phyloP scores from a whole-genome alignment of 768 basidiomycete genomes.

The Lentinula sp. region DNA sequence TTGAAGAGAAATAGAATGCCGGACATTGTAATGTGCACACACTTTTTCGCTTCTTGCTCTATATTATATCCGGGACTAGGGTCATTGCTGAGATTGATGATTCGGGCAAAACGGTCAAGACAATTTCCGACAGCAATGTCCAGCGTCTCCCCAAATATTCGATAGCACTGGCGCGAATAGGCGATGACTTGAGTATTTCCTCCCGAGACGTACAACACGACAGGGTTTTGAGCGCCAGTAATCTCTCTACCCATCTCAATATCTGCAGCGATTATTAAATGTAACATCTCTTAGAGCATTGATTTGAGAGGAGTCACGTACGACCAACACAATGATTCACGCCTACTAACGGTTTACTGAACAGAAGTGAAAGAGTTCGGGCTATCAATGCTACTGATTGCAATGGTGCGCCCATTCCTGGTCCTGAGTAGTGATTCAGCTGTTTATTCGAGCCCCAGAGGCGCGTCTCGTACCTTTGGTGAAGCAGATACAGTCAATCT shows the following conservation, averaged over 20 bases:
- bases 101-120: constrained; percentile 92
- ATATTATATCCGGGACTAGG: constrained; percentile 97
- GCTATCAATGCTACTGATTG: constrained; percentile 95
- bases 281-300: not conserved
- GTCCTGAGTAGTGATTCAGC: constrained; percentile 46
- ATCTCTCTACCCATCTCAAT: constrained; percentile 98
- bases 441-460: not conserved
- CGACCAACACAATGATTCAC: constrained; percentile 99
- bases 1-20: not conserved
- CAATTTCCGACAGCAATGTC: constrained; percentile 99
- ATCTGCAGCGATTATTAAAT: constrained; percentile 42
- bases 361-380: constrained; percentile 81
- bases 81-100: constrained; percentile 91
- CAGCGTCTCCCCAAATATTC: constrained; percentile 97
- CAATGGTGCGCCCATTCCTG: constrained; percentile 98
- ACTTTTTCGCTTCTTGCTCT: constrained; percentile 93
- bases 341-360: constrained; percentile 86
- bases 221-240: constrained; percentile 90
- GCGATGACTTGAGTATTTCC: constrained; percentile 99
- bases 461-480: constrained; percentile 69
- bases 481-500: constrained; percentile 92
- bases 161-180: constrained; percentile 94
- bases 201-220: constrained; percentile 97
- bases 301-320: constrained; percentile 33
- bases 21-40: not conserved